Evolutionary conservation across 1,139 yeast genomes (phyloP), one percentile per base, ranked within the genome.

Genomic region (Saccharomycopsis hybrid): DNA sequence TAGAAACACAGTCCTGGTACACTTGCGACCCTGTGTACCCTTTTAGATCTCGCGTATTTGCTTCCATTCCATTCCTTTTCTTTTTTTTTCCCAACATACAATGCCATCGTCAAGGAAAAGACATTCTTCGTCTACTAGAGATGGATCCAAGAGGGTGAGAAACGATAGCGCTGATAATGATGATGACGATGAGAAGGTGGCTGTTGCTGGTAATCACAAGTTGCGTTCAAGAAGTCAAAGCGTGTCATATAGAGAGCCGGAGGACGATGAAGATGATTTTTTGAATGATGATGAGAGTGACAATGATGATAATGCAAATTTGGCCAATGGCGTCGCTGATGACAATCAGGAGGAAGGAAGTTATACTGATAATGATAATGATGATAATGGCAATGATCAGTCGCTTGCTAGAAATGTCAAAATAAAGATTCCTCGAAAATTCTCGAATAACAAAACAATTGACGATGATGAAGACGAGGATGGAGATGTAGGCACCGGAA

Each of bases 251-350:
- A 44, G 42, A 41, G 55, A 54, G 24, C 44, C 48, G 27, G 56
- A 53, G 33, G 46, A 44, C 54, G 59, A 52, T 33, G 52, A 48
- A 47, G 57, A 48, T 44, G 56, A 46, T n/a, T 60, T 62, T 47
- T 50, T 62, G 24, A 57, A 60, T 2, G 60, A 57, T 29, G 65
- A 61, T 30, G 65, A 61, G 5, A 67, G 61, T 18, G 61, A 54
- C 43, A 53, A 54, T 30, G 55, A 51, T 53, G 58, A 30, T 53
- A 59, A 48, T 52, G 57, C 32, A 38, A 55, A 50, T 46, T 52
- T 36, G 41, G 55, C 33, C 53, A 44, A 62, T 28, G 44, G 13
- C 9, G 36, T 8, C 24, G 62, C 37, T 2, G 51, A 44, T 33
- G 46, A 37, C 4, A 48, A 44, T 13, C 50, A 51, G 33, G 51